Evolutionary conservation across 2,329 filamentous ascomycete genomes (phyloP).

Genomic region (Colletotrichum sp.): DNA sequence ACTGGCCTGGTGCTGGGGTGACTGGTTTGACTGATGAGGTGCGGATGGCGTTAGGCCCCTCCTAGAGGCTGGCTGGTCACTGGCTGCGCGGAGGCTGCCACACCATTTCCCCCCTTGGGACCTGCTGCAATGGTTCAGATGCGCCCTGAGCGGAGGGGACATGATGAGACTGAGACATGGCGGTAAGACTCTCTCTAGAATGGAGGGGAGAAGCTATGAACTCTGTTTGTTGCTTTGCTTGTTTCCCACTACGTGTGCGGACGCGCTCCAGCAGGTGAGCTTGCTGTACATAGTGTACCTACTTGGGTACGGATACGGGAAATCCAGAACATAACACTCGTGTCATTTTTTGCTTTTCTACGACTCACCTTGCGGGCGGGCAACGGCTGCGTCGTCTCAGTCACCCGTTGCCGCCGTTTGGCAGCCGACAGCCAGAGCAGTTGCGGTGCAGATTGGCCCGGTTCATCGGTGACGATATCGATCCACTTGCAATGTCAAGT

Average conservation of each 20-base stretch:
- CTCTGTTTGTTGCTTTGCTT: conserved; percentile 9
- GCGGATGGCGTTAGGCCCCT: conserved; percentile 9
- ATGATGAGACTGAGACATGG: conserved; percentile 21
- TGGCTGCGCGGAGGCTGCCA: conserved; percentile 11
- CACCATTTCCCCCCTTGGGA: background rate
- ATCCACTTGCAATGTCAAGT: background rate
- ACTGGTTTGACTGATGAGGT: conserved; percentile 6
- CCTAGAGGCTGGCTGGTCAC: background rate
- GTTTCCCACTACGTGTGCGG: background rate
- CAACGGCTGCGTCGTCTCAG: background rate
- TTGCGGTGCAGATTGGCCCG: conserved; percentile 4
- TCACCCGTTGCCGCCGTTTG: background rate
- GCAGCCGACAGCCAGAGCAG: background rate
- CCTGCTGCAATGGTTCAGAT: conserved; percentile 12
- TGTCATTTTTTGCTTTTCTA: conserved; percentile 9
- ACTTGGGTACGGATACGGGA: background rate
- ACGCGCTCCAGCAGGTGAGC: background rate
- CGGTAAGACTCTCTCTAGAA: conserved; percentile 4
- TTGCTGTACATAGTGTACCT: background rate
- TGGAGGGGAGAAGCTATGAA: conserved; percentile 11
- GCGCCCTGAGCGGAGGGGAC: conserved; percentile 14
- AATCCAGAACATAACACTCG: background rate
- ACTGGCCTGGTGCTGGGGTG: background rate
- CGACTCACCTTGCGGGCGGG: background rate
- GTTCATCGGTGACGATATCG: background rate